These are phyloP conservation scores for Tuber borchii DNA, from an alignment of 495 filamentous ascomycete genomes.

Conservation along the genomic window DNA sequence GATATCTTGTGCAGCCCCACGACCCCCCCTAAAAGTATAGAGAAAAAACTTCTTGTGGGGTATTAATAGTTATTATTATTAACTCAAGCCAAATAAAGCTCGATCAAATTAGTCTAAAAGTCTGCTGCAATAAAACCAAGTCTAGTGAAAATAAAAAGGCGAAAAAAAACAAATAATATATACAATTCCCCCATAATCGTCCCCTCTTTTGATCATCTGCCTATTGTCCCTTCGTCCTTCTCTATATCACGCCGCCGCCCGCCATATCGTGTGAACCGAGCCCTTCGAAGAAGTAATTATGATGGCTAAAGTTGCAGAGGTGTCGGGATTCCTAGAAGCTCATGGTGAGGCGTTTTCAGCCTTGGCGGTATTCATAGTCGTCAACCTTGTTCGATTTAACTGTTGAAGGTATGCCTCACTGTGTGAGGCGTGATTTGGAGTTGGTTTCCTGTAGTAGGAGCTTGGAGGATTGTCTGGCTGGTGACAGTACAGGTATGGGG, in stretches of 20 bases:
- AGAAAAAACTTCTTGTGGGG: background rate
- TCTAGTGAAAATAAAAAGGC: background rate
- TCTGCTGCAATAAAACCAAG: background rate
- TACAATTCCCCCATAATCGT: background rate
- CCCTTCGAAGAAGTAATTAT: background rate
- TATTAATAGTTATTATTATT: background rate
- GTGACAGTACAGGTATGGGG: background rate
- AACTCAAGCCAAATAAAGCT: background rate
- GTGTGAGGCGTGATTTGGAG: background rate
- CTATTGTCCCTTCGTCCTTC: background rate
- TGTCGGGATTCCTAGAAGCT: background rate
- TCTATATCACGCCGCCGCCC: background rate
- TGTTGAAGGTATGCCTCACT: background rate
- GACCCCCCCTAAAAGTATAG: background rate
- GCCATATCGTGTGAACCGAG: background rate
- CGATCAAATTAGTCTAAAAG: background rate
- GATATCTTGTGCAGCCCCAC: background rate
- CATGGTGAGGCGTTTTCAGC: background rate
- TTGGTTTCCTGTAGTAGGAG: background rate
- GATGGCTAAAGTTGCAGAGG: background rate
- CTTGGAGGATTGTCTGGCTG: background rate
- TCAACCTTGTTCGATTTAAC: background rate
- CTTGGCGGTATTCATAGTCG: background rate
- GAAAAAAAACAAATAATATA: background rate
- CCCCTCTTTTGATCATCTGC: background rate